Evolutionary conservation across 2,329 filamentous ascomycete genomes (phyloP), one percentile per base, ranked within the genome.

Genomic region (Waltergamsia citrina): DNA sequence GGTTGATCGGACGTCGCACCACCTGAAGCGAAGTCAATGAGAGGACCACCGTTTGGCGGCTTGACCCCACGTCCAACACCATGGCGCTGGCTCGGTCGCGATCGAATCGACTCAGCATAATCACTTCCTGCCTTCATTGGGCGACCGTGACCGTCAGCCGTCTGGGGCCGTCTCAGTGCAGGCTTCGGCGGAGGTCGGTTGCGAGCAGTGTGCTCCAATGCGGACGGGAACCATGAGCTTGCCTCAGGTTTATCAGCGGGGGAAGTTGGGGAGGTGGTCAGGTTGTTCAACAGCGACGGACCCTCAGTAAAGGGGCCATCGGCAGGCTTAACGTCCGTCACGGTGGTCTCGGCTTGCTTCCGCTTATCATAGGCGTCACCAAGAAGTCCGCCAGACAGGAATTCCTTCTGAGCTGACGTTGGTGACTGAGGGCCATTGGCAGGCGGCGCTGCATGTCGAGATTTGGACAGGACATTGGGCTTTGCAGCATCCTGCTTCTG

Each of bases 201-300:
- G n/a, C 51, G 54, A 20, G 54, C 51, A n/a, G 54, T 46, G 36
- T 59, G 58, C 37, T 61, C 56, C 8, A 52, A 43, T 3, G 53
- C 55, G 7, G 57, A 54, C 6, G 59, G 57, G 34, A 60, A 51
- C 57, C 57, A 60, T 6, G 56, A 50, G 22, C 38, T 45, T 9
- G 43, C 26, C 17, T 56, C 53, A 14, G 39, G 40, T 19, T 51
- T 44, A 14, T 43, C 41, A 4, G 48, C 40, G 8, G 32, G 32
- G 12, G 40, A 41, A 12, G 41, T 38, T 18, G 41, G 36, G 11
- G 43, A 44, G 18, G 36, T 33, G 23, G 49, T 47, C 20, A 44
- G 46, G 12, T 51, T 60, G 42, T 72, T 77, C 15, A 80, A 49
- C 3, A 80, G 60, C 7, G 67, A 76, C 2, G 73, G 65, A 0